Percentiles rank a stretch among this genome's conserved stretches.
Conservation (phyloP, 768 basidiomycete species). For the Psilocybe tampanensis region DNA sequence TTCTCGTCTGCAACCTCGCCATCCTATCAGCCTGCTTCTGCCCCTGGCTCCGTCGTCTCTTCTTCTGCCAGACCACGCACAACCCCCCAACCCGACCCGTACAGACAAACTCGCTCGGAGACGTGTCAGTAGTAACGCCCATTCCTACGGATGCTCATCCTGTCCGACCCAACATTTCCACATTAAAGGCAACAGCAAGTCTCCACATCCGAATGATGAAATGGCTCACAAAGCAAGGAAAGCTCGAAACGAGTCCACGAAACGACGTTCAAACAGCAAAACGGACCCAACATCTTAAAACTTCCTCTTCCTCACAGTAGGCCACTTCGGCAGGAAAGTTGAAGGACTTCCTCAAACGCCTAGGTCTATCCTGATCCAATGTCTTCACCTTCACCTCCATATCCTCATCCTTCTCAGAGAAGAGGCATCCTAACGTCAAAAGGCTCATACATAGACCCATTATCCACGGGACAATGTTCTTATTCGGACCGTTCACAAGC, state of each 20-base stretch:
- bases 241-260: neutral
- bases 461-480: conserved; percentile 54
- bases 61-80: no score
- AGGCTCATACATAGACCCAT: conserved; percentile 25
- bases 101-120: neutral
- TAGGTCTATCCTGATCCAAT: conserved; percentile 21
- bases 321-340: conserved; percentile 70
- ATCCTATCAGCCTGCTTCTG: conserved; percentile 1
- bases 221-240: no score
- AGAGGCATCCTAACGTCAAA: neutral
- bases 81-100: no score
- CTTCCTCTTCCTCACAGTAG: conserved; percentile 62
- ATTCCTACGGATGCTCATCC: neutral
- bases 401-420: no score
- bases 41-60: neutral
- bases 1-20: conserved; percentile 2
- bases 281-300: conserved; percentile 35
- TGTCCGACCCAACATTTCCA: neutral
- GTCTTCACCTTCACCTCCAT: neutral
- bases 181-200: no score
- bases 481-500: conserved; percentile 76
- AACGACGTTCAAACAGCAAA: neutral
- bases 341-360: conserved; percentile 69
- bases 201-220: no score
- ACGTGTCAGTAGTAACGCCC: no score